Conservation (phyloP, 2,329 filamentous ascomycete species). For the Fusarium tjaetaba region DNA sequence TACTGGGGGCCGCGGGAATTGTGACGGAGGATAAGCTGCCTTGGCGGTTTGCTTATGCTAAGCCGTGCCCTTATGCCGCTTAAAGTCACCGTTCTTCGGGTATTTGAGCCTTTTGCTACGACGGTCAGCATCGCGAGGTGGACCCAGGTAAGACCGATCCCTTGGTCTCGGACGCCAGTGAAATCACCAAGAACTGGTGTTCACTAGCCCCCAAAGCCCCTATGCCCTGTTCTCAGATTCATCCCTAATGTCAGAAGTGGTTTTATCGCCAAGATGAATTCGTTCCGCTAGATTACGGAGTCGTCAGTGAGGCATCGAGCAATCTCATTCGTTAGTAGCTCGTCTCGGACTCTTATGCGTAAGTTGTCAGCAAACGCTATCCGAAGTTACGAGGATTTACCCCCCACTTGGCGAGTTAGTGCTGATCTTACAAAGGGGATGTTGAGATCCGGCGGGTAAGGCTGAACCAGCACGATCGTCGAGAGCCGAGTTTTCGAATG, state of each 20-base stretch:
- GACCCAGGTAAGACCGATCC: neutral
- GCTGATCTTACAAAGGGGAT: neutral
- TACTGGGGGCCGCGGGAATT: neutral
- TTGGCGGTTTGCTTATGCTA: rapidly evolving
- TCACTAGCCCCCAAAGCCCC: rapidly evolving
- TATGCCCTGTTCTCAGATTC: rapidly evolving
- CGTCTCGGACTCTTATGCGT: rapidly evolving
- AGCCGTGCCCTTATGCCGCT: neutral
- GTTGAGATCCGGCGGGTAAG: neutral
- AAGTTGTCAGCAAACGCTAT: rapidly evolving
- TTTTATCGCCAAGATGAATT: rapidly evolving
- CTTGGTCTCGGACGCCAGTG: neutral
- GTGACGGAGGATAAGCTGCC: too few species aligned
- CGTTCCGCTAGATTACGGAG: rapidly evolving
- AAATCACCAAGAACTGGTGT: neutral
- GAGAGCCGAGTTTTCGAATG: rapidly evolving
- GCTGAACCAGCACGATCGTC: neutral
- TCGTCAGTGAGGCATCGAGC: rapidly evolving
- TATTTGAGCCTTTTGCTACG: rapidly evolving
- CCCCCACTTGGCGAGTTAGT: neutral
- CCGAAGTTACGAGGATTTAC: too few species aligned
- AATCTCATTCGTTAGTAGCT: rapidly evolving
- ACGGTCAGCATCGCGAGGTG: neutral
- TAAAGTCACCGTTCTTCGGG: neutral
- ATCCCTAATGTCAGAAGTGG: rapidly evolving